Evolutionary conservation across 805 yeast genomes (phyloP), one percentile per base, ranked within the genome.

Genomic region (Cyberlindnera bimundalis): DNA sequence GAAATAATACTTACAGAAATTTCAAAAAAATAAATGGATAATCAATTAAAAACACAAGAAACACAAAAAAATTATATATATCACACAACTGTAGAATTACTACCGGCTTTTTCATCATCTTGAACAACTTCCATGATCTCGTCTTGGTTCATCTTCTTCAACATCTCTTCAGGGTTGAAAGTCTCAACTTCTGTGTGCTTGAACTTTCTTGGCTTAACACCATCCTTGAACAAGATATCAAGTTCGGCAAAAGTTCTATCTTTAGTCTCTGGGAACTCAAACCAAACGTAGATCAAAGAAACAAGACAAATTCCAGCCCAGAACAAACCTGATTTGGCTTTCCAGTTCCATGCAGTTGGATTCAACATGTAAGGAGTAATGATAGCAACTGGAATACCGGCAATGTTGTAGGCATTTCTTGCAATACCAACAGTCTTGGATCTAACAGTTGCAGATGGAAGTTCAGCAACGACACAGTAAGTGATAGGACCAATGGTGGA

Each of bases 201-300:
- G 56, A 61, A 65, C 29, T 63, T 43, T 53, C 67, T 55, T 6
- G 67, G 58, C 16, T 52, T 47, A 27, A 62, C 54, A 18, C 50
- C 39, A 33, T 46, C 51, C 33, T 49, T 59, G 58, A 76, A 78
- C 62, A 78, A 60, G 33, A 60, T 56, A 56, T 78, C 83, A 53
- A 78, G 60, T 50, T 78, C 83, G 36, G 77, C 81, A 52, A 61
- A 76, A 0, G 81, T 74, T 56, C 77, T 67, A 29, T 67, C 68
- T 52, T 66, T 66, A 13, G 81, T 73, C 56, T 78, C 84, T 10
- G 84, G 84, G 47, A 76, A 65, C 40, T 71, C 69, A 56, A 74
- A 73, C 62, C 63, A 75, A 25, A 60, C 54, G 73, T 74, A 74
- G 27, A 64, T 41, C 12, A 66, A 15, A 14, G 63, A 52, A 10